Evolutionary conservation across 352 stramenopile genomes (phyloP), one percentile per base, ranked within the genome.

Genomic region (Thalassiosira hispida): DNA sequence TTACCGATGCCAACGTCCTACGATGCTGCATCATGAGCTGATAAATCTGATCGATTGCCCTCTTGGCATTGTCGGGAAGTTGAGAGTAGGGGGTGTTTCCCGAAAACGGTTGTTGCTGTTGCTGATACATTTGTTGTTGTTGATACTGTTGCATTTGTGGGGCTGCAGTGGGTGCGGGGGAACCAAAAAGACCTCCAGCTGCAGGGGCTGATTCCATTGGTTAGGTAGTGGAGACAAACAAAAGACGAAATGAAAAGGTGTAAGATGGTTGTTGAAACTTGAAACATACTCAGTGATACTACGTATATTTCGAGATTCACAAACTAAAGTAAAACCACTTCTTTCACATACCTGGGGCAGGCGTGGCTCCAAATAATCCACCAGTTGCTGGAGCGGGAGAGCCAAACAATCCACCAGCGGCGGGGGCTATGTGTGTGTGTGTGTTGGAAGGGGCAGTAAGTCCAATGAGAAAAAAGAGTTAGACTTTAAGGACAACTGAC

Each of bases 11-110:
- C 23, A 92, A 60, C 11, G 76, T 90, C 27, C 83, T 65, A 63
- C 84, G 86, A 74, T 93, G 85, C 27, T 86, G 76, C 81, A 92
- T 91, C 72, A 93, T 92, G 12, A 82, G 73, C 42, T 88, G 60
- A 68, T 93, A 82, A 16, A 93, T 84, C 40, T 60, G 63, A 84
- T 93, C 88, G 72, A 93, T 86, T 2, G 72, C 83, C 46, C 73
- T 62, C 71, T 90, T 89, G 2, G 84, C 64, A 62, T 90, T 64
- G 0, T 79, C 59, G 1, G 85, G 78, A 2, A 93, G 69, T 20
- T 79, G 35, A 44, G 69, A 69, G 55, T 92, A 93, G 0, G 76
- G 77, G 8, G 81, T 89, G 29, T 80, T 67, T 12, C 78, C 81
- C 1, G 85, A 79, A 33, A 93, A 61, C n/a, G 49, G 59, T 56